Evolutionary conservation across 768 basidiomycete species (phyloP).

Genomic region (Lepiota brunneoincarnata): DNA sequence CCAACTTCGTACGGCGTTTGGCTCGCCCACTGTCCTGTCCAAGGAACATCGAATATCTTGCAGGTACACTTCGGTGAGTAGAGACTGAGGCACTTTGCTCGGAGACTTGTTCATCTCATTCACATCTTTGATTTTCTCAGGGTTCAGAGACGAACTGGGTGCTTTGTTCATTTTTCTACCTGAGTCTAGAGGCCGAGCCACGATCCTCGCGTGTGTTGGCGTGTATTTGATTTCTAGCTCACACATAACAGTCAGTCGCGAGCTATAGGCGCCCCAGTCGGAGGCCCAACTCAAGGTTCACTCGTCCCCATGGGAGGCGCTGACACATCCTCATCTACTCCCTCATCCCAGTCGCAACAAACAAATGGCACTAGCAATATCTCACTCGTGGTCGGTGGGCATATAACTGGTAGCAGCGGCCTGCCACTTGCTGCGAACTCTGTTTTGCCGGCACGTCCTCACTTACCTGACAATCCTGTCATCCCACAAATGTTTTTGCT

Average conservation of each 20-base stretch:
- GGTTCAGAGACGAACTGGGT: too few relatives aligned
- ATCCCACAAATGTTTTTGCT: slow-evolving; percentile 89
- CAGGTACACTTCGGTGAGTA: too few relatives aligned
- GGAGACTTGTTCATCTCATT: too few relatives aligned
- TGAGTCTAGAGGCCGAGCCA: too few relatives aligned
- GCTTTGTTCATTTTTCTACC: too few relatives aligned
- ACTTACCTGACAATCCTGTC: slow-evolving; percentile 81
- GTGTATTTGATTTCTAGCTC: too few relatives aligned
- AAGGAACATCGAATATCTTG: too few relatives aligned
- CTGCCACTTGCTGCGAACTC: slow-evolving; percentile 61
- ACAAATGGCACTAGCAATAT: slow-evolving; percentile 39
- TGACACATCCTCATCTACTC: slow-evolving; percentile 46
- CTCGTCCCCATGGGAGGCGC: slow-evolving; percentile 49
- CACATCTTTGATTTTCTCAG: too few relatives aligned
- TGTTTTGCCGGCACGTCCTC: slow-evolving; percentile 70
- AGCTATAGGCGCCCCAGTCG: slow-evolving; percentile 36
- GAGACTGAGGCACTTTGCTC: too few relatives aligned
- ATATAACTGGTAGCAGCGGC: slow-evolving; percentile 37
- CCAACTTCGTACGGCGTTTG: too few relatives aligned
- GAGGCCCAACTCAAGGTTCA: slow-evolving; percentile 50
- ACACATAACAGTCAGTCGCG: slow-evolving; percentile 19
- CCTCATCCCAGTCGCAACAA: slow-evolving; percentile 47
- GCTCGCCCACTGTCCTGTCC: too few relatives aligned
- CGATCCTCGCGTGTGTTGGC: too few relatives aligned
- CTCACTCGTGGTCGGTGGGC: slow-evolving; percentile 42